Base-by-base conservation (phyloP, 768 basidiomycete genomes). In the Xerocomellus chrysenteron region DNA sequence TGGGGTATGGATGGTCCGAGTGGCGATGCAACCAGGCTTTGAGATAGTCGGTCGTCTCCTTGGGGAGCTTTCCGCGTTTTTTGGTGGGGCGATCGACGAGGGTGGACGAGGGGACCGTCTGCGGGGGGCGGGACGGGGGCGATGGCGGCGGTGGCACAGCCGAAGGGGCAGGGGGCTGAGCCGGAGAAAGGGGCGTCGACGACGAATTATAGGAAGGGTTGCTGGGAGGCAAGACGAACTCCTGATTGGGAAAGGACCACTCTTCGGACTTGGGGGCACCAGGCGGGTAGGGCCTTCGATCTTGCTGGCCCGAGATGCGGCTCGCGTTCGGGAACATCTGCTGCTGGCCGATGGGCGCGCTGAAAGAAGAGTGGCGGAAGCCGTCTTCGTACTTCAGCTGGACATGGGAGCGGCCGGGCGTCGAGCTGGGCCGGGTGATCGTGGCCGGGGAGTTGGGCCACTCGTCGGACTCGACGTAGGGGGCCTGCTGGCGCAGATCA, bases 11-110 rank as follows among this genome's bases (percentile, higher is more conserved):
- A 64, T 93, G 92, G 69, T 93, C 91, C 2, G 88, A 88, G 68
- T 94, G 91, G 60, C 88, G 83, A 67, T 93, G 88, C 35, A 93
- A 77, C 92, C 92, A 93, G 9, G 90, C 85, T 66, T 92, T 92
- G 72, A 94, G 82, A 66, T 84, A 91, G 74, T 94, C 91, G 33
- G 91, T 93, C 37, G 91, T 91, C 74, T 91, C 90, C 76, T 93
- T 93, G 43, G 91, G 91, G 11, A 94, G 82, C 74, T 94, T 93
- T 56, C 91, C 90, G 55, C 91, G 83, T 68, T 92, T 91, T 62
- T 90, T 86, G 45, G 83, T 84, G 14, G 88, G 88, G 19, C 88
- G 86, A 61, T 90, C 88, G 60, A 86, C 84, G 54, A 88, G 83
- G 28, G 82, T 77, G 10, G 86, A 83, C 30, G 76, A 72, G 11